Evolutionary conservation across 257 asterid species (phyloP).

Genomic region (Solanum habrochaites): DNA sequence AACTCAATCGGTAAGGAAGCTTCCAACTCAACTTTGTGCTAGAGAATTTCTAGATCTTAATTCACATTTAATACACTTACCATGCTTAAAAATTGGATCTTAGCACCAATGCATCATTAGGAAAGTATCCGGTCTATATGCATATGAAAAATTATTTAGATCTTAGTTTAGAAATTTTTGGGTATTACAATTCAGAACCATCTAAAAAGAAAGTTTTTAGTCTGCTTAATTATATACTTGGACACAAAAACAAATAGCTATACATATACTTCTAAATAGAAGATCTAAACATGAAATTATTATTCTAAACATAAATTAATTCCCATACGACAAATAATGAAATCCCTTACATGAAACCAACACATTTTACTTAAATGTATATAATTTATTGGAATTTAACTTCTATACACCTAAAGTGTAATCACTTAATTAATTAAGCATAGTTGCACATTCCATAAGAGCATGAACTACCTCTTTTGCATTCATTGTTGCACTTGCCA

Average conservation of each 20-base stretch:
- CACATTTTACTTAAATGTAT: background rate
- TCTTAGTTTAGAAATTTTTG: background rate
- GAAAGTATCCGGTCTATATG: background rate
- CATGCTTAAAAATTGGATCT: fast-evolving
- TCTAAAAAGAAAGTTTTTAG: background rate
- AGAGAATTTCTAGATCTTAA: background rate
- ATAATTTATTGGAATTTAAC: background rate
- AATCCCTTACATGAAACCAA: background rate
- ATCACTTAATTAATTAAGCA: background rate
- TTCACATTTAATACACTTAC: background rate
- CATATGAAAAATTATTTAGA: too few species aligned
- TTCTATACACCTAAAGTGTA: background rate
- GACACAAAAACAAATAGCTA: background rate
- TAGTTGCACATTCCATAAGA: slow-evolving; percentile 21
- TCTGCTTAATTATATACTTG: background rate
- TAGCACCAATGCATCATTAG: background rate
- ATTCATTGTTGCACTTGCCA: slow-evolving; percentile 16
- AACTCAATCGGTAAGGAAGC: background rate
- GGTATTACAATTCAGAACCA: background rate
- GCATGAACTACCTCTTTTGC: slow-evolving; percentile 16
- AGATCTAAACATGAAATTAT: background rate
- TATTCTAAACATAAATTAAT: background rate
- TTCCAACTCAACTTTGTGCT: background rate
- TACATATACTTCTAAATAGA: background rate
- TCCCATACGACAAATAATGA: background rate